phyloP scores from a whole-genome alignment of 1,284 basidiomycete genomes.

The Tylopilus sp. region DNA sequence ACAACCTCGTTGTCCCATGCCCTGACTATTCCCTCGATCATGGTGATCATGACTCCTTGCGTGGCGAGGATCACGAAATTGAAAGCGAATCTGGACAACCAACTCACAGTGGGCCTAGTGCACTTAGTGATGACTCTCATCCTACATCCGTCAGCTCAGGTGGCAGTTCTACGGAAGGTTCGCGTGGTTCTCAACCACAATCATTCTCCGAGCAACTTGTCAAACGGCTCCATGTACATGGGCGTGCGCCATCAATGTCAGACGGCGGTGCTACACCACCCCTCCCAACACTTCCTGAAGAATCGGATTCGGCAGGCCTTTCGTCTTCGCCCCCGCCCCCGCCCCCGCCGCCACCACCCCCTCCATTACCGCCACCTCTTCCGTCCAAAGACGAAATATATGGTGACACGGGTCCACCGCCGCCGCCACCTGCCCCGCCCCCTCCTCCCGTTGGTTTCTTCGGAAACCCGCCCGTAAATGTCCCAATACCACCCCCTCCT shows the following conservation, averaged over 20 bases:
- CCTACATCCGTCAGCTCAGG: slow-evolving; percentile 56
- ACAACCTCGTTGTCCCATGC: slow-evolving; percentile 43
- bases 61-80: slow-evolving; percentile 47
- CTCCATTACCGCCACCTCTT: slow-evolving; percentile 17
- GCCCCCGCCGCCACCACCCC: slow-evolving; percentile 27
- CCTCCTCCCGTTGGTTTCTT: slow-evolving; percentile 33
- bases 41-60: slow-evolving; percentile 38
- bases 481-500: slow-evolving; percentile 42
- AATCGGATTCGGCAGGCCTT: slow-evolving; percentile 23
- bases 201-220: slow-evolving; percentile 60
- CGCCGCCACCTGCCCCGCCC: slow-evolving; percentile 37
- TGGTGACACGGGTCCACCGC: slow-evolving; percentile 14
- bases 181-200: slow-evolving; percentile 37
- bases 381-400: slow-evolving; percentile 37
- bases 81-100: slow-evolving; percentile 57
- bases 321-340: slow-evolving; percentile 33
- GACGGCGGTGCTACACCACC: slow-evolving; percentile 17
- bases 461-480: slow-evolving; percentile 34
- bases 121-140: slow-evolving; percentile 47
- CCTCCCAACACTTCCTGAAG: slow-evolving; percentile 41
- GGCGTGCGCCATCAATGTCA: slow-evolving; percentile 29
- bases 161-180: slow-evolving; percentile 34
- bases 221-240: slow-evolving; percentile 40
- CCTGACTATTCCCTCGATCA: slow-evolving; percentile 42
- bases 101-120: slow-evolving; percentile 42